Percentiles rank a stretch among this genome's conserved stretches.
These are phyloP conservation scores for Monosporascus sp. DNA, from an alignment of 2,329 filamentous ascomycete genomes.

Conservation along the genomic window DNA sequence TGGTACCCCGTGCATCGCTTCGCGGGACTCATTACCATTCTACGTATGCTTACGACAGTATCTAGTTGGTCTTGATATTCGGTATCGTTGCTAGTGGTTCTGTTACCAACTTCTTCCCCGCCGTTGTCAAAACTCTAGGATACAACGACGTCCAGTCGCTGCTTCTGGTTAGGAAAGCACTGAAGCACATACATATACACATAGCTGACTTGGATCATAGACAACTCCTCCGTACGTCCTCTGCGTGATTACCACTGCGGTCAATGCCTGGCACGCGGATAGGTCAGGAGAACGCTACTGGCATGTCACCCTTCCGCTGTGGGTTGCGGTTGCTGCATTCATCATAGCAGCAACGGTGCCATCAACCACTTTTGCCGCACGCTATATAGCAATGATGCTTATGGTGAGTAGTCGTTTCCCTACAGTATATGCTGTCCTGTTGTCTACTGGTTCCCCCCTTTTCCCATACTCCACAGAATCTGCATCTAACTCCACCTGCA, in stretches of 20 bases:
- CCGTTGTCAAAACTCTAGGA: constrained; percentile 63
- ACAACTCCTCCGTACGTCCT: constrained; percentile 43
- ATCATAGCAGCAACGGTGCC: constrained; percentile 57
- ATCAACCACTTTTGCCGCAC: constrained; percentile 49
- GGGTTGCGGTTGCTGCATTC: constrained; percentile 57
- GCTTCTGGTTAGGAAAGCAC: constrained; percentile 34
- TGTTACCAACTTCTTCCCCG: constrained; percentile 65
- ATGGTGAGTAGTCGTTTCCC: constrained; percentile 43
- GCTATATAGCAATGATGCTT: constrained; percentile 68
- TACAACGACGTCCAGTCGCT: constrained; percentile 55
- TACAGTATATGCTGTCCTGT: not conserved
- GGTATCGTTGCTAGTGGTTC: constrained; percentile 51
- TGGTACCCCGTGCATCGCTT: not conserved
- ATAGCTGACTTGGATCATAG: no score
- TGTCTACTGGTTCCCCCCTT: not conserved
- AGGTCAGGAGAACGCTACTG: constrained; percentile 65
- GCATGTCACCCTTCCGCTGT: constrained; percentile 59
- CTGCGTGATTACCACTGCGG: constrained; percentile 53
- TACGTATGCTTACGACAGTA: constrained; percentile 2
- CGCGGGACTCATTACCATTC: not conserved
- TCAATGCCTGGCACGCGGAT: constrained; percentile 67
- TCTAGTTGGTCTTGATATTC: constrained; percentile 48
- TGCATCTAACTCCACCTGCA: constrained; percentile 10
- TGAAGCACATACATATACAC: no score
- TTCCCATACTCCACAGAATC: not conserved